Percentiles rank a stretch among this genome's conserved stretches.
Conservation (phyloP, 306 rosid genomes). For the Myrica gale region DNA sequence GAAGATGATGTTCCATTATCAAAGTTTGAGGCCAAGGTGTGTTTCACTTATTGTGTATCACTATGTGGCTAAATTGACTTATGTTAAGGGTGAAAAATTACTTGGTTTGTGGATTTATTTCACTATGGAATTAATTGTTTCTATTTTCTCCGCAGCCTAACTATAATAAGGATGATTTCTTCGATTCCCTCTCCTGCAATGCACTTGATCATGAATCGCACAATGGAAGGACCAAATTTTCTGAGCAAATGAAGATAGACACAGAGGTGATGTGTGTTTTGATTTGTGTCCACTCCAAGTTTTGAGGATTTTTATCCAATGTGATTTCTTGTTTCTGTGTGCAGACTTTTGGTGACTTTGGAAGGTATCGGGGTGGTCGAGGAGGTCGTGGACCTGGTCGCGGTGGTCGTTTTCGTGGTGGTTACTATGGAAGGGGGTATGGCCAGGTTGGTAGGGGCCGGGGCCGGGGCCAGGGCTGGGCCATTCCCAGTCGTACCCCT, state of each 20-base stretch:
- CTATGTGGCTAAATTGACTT: slow-evolving; percentile 12
- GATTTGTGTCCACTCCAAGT: slow-evolving; percentile 5
- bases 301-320: slow-evolving; percentile 19
- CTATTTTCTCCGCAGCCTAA: slow-evolving; percentile 48
- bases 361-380: slow-evolving; percentile 76
- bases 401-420: slow-evolving; percentile 76
- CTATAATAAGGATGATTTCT: slow-evolving; percentile 90
- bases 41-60: slow-evolving; percentile 18
- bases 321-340: slow-evolving; percentile 30
- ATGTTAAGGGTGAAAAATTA: not conserved
- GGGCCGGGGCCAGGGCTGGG: slow-evolving; percentile 72
- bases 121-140: slow-evolving; percentile 22
- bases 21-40: slow-evolving; percentile 53
- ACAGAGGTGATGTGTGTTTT: slow-evolving; percentile 55
- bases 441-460: slow-evolving; percentile 73
- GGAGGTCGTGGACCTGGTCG: slow-evolving; percentile 74
- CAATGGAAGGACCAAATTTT: slow-evolving; percentile 73
- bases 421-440: slow-evolving; percentile 72
- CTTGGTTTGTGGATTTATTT: slow-evolving; percentile 11
- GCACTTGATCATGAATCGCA: slow-evolving; percentile 46
- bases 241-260: slow-evolving; percentile 81
- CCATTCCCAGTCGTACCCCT: slow-evolving; percentile 36
- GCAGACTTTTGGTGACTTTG: slow-evolving; percentile 88
- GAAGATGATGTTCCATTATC: slow-evolving; percentile 54
- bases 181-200: slow-evolving; percentile 68